Conservation (phyloP, 441 rosid genomes). For the Populus trichocarpa region DNA sequence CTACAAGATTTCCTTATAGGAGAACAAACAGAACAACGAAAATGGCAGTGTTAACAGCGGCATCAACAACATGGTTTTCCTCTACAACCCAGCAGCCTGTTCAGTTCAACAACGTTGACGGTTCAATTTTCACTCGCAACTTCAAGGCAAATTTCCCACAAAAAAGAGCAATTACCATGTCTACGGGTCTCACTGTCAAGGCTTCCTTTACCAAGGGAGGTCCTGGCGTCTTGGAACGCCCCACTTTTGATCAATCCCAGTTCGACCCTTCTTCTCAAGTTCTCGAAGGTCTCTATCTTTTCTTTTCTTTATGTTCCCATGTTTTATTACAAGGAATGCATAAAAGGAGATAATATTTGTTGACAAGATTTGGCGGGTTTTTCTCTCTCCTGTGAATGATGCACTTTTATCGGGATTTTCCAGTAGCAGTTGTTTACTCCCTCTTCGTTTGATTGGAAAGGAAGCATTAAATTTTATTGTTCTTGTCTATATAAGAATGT, state of each 20-base stretch:
- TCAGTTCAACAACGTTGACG: neutral
- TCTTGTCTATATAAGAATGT: neutral
- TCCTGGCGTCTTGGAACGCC: slow-evolving; percentile 25
- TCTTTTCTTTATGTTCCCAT: neutral
- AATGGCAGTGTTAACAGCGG: neutral
- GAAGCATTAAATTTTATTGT: neutral
- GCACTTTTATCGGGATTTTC: neutral
- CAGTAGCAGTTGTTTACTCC: neutral
- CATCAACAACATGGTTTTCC: neutral
- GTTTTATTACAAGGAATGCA: neutral
- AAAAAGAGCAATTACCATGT: neutral
- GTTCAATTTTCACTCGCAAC: neutral
- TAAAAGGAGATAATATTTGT: neutral
- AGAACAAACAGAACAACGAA: neutral
- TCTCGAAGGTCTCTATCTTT: slow-evolving; percentile 17
- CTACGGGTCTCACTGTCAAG: neutral
- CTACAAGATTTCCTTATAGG: neutral
- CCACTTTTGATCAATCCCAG: slow-evolving; percentile 26
- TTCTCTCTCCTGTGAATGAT: neutral
- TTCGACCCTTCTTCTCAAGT: slow-evolving; percentile 24
- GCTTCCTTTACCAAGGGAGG: slow-evolving; percentile 12
- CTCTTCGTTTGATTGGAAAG: neutral
- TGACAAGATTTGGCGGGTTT: neutral
- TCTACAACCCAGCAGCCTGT: neutral
- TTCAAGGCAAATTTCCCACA: neutral